These are phyloP conservation scores for Pythium biforme DNA, from an alignment of 352 stramenopile species.

Conservation along the genomic window DNA sequence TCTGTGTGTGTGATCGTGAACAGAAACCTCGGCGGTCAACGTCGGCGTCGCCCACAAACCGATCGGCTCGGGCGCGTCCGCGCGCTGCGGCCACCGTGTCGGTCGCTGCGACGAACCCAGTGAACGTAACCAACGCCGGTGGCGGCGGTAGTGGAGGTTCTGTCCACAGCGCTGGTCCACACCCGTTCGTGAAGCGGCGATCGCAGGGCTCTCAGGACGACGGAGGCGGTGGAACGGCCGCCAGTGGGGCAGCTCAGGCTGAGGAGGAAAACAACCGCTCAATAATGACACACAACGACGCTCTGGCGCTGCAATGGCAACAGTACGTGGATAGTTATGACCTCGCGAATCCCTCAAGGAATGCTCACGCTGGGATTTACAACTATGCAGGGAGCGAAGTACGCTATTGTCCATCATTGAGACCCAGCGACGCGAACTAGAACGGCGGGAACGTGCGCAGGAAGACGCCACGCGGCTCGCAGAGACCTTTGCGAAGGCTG, in stretches of 20 bases:
- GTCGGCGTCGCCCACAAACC: slow-evolving; percentile 21
- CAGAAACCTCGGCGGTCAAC: slow-evolving; percentile 22
- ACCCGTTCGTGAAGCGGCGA: slow-evolving; percentile 8
- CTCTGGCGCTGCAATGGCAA: slow-evolving; percentile 1
- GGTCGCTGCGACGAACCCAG: not conserved
- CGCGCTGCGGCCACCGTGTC: slow-evolving; percentile 11
- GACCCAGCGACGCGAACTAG: slow-evolving; percentile 54
- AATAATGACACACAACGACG: not conserved
- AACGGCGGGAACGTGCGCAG: slow-evolving; percentile 49
- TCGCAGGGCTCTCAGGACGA: slow-evolving; percentile 1
- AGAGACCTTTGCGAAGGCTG: slow-evolving; percentile 50
- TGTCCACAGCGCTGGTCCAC: not conserved
- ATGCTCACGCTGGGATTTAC: not conserved
- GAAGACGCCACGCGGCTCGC: slow-evolving; percentile 51
- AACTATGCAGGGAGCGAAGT: slow-evolving; percentile 39
- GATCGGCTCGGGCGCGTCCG: not conserved
- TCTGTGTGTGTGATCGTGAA: not conserved
- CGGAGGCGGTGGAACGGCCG: not conserved
- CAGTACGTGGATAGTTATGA: slow-evolving; percentile 7
- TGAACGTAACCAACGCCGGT: not conserved
- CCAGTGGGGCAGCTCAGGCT: not conserved
- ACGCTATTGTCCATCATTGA: slow-evolving; percentile 66
- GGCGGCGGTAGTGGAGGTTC: not conserved
- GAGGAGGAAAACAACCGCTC: not conserved
- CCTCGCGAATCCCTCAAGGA: not conserved